Base-by-base conservation (phyloP, 2,329 filamentous ascomycete genomes). In the Penicillium sp. region DNA sequence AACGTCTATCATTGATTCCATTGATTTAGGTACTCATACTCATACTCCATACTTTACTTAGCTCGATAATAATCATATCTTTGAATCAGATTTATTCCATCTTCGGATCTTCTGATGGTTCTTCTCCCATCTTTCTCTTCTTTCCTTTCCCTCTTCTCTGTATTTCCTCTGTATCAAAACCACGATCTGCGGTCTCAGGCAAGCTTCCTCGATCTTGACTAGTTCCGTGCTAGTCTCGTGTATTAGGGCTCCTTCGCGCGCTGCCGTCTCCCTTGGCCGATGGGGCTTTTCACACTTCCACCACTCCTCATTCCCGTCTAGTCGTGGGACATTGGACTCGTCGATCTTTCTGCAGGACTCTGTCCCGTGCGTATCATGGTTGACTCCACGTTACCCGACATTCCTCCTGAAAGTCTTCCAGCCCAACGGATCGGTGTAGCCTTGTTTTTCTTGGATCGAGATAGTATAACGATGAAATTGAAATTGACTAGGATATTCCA, bases 371-470 rank as follows among this genome's bases (percentile, higher is more conserved):
- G 28, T 30, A 39, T 33, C 30, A 32, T 25, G 31, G 29, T 17
- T 25, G 32, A 29, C 22, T 28, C 31, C 41, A 44, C 40, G 44
- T 44, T 50, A 44, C 44, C 40, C 37, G 40, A 35, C 36, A 27
- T 32, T 26, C 22, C 25, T 13, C 6, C 12, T 32, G 16, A 22
- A 22, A 22, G 23, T 18, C 33, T 31, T 17, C 51, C 51, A 53
- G 50, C 41, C 51, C 51, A 46, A 42, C 50, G 51, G 51, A 50
- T 35, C 48, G 48, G 49, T 32, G 36, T 41, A 31, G 17, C 39
- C 32, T 47, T 45, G 31, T 41, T 40, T 39, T 17, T 15, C 13
- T 15, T n/a, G n/a, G n/a, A n/a, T n/a, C n/a, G n/a, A n/a, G n/a
- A n/a, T n/a, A n/a, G n/a, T n/a, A n/a, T n/a, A n/a, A n/a, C n/a